Percentiles rank a stretch among this genome's conserved stretches.
phyloP scores from a whole-genome alignment of 2,329 filamentous ascomycete species.

The Aspergillus fischeri region DNA sequence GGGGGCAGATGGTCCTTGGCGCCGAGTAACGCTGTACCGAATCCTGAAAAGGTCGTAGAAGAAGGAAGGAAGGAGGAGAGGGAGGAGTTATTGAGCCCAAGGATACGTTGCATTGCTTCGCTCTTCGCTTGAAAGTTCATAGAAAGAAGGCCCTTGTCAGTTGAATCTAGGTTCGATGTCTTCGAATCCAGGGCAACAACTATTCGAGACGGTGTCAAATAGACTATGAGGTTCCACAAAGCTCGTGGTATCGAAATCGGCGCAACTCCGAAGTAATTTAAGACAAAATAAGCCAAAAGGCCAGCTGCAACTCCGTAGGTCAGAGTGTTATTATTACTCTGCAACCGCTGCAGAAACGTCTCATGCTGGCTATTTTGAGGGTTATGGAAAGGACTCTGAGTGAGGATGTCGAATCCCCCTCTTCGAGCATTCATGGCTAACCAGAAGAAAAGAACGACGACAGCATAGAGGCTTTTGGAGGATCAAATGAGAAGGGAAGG shows the following conservation, averaged over 20 bases:
- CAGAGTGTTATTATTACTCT: slow-evolving; percentile 25
- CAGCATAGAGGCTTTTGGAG: slow-evolving; percentile 18
- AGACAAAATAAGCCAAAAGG: slow-evolving; percentile 25
- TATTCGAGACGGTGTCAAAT: slow-evolving; percentile 37
- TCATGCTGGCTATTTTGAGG: slow-evolving; percentile 32
- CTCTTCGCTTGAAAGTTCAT: slow-evolving; percentile 54
- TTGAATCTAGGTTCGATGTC: slow-evolving; percentile 38
- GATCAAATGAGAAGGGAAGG: slow-evolving; percentile 10
- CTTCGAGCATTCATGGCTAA: slow-evolving; percentile 35
- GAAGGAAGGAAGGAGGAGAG: slow-evolving; percentile 57
- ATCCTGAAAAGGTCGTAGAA: slow-evolving; percentile 51
- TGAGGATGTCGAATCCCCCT: slow-evolving; percentile 28
- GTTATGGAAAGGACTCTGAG: slow-evolving; percentile 24
- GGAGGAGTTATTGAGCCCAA: slow-evolving; percentile 58
- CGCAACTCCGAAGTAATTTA: slow-evolving; percentile 28
- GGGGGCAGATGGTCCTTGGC: slow-evolving; percentile 35
- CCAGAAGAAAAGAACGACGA: slow-evolving; percentile 10
- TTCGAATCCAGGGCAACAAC: slow-evolving; percentile 49
- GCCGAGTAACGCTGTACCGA: slow-evolving; percentile 45
- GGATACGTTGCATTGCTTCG: slow-evolving; percentile 59
- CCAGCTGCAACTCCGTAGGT: slow-evolving; percentile 25
- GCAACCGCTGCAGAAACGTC: slow-evolving; percentile 21
- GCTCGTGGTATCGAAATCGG: slow-evolving; percentile 27
- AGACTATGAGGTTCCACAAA: slow-evolving; percentile 38
- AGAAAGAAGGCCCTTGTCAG: slow-evolving; percentile 37